Percentiles rank a stretch among this genome's conserved stretches.
Evolutionary conservation across 2,329 filamentous ascomycete species (phyloP).

Genomic region (Plectosphaerella plurivora): DNA sequence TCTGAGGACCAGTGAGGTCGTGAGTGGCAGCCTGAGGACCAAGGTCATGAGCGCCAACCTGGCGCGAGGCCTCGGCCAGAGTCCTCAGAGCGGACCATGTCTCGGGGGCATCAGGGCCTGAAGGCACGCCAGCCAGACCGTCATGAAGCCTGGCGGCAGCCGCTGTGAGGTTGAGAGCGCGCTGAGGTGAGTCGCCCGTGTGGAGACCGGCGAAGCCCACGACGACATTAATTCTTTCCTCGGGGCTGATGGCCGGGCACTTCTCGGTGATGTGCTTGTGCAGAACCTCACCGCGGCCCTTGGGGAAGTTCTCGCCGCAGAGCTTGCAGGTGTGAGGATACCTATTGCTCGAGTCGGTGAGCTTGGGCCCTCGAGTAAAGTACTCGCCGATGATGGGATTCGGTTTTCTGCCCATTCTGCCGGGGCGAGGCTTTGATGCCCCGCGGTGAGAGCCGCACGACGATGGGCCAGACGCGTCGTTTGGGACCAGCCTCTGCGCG

Average conservation of each 20-base stretch:
- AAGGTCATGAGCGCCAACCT: constrained; percentile 44
- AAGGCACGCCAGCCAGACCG: constrained; percentile 17
- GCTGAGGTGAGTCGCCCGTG: constrained; percentile 8
- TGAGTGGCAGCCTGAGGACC: constrained; percentile 37
- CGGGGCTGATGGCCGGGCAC: constrained; percentile 72
- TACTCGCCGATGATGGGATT: constrained; percentile 83
- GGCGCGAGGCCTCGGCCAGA: constrained; percentile 80
- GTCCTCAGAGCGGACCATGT: constrained; percentile 81
- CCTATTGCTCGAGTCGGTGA: constrained; percentile 84
- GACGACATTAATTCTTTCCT: constrained; percentile 68
- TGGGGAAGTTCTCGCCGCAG: constrained; percentile 85
- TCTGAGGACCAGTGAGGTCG: constrained; percentile 4
- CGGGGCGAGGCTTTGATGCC: constrained; percentile 1
- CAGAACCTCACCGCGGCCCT: constrained; percentile 80
- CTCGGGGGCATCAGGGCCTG: constrained; percentile 36
- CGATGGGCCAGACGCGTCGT: neutral
- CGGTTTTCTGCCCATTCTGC: constrained; percentile 73
- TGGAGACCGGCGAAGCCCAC: constrained; percentile 13
- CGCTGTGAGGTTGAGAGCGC: constrained; percentile 15
- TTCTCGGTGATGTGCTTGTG: constrained; percentile 80
- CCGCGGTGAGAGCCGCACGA: neutral
- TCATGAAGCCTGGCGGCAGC: constrained; percentile 8
- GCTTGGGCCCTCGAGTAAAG: constrained; percentile 81
- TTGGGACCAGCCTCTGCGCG: neutral
- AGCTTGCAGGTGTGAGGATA: constrained; percentile 89